Evolutionary conservation across 352 stramenopile genomes (phyloP).

Genomic region (Stramenopiles sp.): DNA sequence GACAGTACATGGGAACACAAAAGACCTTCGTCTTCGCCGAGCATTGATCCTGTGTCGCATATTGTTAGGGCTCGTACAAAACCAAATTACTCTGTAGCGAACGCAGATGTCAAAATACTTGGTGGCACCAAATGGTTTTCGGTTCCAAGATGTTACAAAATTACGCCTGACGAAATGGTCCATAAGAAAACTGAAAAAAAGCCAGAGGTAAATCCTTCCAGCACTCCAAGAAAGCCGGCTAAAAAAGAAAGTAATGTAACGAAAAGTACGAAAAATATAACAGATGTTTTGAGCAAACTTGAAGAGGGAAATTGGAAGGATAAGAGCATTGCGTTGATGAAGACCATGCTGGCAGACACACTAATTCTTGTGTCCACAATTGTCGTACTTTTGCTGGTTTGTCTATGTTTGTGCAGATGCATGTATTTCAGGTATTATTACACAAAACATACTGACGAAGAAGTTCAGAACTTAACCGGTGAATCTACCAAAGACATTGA

Average conservation of each 20-base stretch:
- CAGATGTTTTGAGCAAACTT: neutral
- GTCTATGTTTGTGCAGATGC: neutral
- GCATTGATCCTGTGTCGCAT: neutral
- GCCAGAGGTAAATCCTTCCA: neutral
- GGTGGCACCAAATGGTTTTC: neutral
- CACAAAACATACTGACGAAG: neutral
- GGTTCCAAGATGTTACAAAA: neutral
- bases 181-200: neutral
- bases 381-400: neutral
- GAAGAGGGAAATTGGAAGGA: neutral
- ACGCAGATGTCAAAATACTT: neutral
- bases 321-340: neutral
- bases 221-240: neutral
- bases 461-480: neutral
- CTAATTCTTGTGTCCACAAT: neutral
- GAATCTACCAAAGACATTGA: neutral
- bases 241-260: neutral
- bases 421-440: neutral
- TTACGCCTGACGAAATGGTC: neutral
- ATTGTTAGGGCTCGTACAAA: neutral
- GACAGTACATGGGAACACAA: neutral
- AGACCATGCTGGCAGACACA: neutral
- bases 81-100: neutral
- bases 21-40: neutral
- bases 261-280: neutral